A percentile compares a stretch with the other conserved stretches of the same genome.
These are phyloP conservation scores for Delitschia confertaspora DNA, from an alignment of 495 filamentous ascomycete species.

Conservation along the genomic window DNA sequence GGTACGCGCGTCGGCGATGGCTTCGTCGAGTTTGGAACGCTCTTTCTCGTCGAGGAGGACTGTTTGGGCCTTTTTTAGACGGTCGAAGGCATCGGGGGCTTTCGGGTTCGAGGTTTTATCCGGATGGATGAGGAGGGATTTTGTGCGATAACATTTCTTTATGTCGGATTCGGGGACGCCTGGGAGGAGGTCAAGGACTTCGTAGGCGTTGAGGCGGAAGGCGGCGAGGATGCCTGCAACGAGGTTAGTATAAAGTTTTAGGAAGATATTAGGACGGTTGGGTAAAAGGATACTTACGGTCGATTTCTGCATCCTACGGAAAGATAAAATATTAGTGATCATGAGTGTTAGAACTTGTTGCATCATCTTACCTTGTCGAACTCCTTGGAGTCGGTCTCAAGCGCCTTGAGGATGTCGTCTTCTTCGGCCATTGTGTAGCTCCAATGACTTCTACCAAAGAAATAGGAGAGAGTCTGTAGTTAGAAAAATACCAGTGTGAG, in stretches of 20 bases:
- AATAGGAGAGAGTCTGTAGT: too few species aligned
- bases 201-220: conserved; percentile 87
- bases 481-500: too few species aligned
- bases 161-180: conserved; percentile 95
- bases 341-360: too few species aligned
- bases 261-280: neutral
- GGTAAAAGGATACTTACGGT: conserved; percentile 41
- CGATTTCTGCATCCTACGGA: conserved; percentile 83
- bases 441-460: too few species aligned
- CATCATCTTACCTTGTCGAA: conserved; percentile 75
- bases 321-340: too few species aligned
- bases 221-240: conserved; percentile 61
- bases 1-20: conserved; percentile 90
- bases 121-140: conserved; percentile 95
- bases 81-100: conserved; percentile 93
- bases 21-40: conserved; percentile 78
- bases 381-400: conserved; percentile 82
- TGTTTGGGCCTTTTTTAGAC: conserved; percentile 87
- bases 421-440: conserved; percentile 40
- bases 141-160: conserved; percentile 85
- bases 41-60: conserved; percentile 90
- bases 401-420: conserved; percentile 69
- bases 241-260: conserved; percentile 7
- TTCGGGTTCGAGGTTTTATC: conserved; percentile 91
- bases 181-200: conserved; percentile 90